These are phyloP conservation scores for Camellia oleifera DNA, from an alignment of 179 eudicot species.

Conservation along the genomic window DNA sequence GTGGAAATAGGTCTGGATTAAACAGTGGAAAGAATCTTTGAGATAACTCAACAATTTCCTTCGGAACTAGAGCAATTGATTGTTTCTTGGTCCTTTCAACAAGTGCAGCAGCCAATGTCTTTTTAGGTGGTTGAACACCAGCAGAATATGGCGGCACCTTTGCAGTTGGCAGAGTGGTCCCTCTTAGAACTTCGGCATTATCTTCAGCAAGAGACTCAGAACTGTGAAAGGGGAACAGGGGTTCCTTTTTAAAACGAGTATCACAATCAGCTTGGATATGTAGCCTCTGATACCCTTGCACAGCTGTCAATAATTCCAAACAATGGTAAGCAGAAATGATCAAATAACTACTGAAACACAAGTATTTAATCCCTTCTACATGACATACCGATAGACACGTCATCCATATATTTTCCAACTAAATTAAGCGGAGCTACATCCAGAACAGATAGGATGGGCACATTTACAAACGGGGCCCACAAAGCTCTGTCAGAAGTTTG, in stretches of 20 bases:
- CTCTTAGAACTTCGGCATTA: conserved; percentile 33
- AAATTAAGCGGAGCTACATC: conserved; percentile 84
- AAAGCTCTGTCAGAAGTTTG: conserved; percentile 37
- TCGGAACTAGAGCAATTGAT: conserved; percentile 81
- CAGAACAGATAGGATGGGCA: conserved; percentile 63
- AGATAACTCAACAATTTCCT: conserved; percentile 64
- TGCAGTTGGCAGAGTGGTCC: conserved; percentile 21
- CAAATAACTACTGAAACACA: conserved; percentile 14
- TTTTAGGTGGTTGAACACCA: conserved; percentile 50
- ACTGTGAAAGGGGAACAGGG: conserved; percentile 58
- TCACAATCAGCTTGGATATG: conserved; percentile 46
- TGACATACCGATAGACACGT: conserved; percentile 74
- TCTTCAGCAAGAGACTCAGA: conserved; percentile 28
- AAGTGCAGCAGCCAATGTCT: conserved; percentile 79
- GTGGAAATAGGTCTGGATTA: conserved; percentile 81
- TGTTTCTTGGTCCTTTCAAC: conserved; percentile 79
- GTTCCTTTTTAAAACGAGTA: conserved; percentile 48
- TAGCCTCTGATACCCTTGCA: conserved; percentile 51
- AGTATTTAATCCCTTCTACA: conserved; percentile 12
- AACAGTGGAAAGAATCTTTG: conserved; percentile 69
- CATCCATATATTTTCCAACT: conserved; percentile 69
- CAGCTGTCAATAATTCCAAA: conserved; percentile 47
- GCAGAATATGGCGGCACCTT: conserved; percentile 26
- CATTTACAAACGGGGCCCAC: conserved; percentile 57
- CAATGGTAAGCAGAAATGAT: conserved; percentile 19